Conservation (phyloP, 1,284 basidiomycete species). For the Austroboletus niveus region DNA sequence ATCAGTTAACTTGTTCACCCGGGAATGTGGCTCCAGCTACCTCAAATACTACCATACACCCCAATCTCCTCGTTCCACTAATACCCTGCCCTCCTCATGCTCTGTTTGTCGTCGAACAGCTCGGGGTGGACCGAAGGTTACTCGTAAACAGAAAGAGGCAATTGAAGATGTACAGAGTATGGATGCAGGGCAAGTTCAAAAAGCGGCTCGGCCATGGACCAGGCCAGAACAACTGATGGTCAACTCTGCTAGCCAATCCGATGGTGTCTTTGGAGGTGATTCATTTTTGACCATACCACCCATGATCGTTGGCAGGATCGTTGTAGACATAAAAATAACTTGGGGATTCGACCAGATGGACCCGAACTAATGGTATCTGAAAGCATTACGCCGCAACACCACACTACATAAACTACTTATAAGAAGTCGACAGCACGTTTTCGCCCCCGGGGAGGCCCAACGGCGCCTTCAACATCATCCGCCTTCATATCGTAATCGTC, state of each 20-base stretch:
- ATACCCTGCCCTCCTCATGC: conserved; percentile 35
- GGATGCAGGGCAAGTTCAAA: conserved; percentile 87
- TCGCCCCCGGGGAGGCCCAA: conserved; percentile 40
- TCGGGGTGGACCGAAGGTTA: conserved; percentile 87
- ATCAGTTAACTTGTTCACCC: not conserved
- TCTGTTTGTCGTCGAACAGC: conserved; percentile 69
- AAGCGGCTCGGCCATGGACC: conserved; percentile 2
- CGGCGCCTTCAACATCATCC: conserved; percentile 10
- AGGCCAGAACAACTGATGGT: not conserved
- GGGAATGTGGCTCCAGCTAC: not conserved
- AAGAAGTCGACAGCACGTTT: conserved; percentile 66
- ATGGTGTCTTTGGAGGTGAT: too few species aligned
- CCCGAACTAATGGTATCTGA: too few species aligned
- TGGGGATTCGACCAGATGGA: too few species aligned
- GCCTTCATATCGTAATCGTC: conserved; percentile 4
- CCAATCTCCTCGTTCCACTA: conserved; percentile 39
- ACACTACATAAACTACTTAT: conserved; percentile 2
- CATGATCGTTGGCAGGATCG: too few species aligned
- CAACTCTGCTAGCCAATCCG: not conserved
- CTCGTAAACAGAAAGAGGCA: conserved; percentile 90
- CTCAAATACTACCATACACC: conserved; percentile 35
- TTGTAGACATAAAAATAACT: too few species aligned
- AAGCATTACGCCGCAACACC: too few species aligned
- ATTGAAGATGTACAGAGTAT: conserved; percentile 94
- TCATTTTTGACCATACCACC: too few species aligned